Percentiles rank a stretch among this genome's conserved stretches.
phyloP scores from a whole-genome alignment of 2,329 filamentous ascomycete genomes.

The Gremmenia infestans region DNA sequence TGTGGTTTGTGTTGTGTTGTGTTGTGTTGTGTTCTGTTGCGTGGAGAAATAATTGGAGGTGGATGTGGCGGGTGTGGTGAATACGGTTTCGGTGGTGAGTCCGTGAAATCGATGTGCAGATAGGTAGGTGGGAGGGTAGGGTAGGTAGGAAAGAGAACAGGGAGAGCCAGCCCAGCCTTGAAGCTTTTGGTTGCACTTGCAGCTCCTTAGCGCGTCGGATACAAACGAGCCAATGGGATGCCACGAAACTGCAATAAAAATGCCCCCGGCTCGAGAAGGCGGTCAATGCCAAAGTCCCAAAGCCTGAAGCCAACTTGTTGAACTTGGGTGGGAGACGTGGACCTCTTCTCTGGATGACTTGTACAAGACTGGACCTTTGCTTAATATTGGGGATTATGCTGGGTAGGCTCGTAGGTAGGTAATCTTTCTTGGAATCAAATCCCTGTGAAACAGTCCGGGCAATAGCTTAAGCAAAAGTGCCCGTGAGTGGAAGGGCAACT shows the following conservation, averaged over 20 bases:
- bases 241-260: background rate
- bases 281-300: no score
- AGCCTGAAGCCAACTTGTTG: no score
- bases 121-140: background rate
- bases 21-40: background rate
- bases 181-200: background rate
- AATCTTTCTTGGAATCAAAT: no score
- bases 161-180: background rate
- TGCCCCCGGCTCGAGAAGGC: no score
- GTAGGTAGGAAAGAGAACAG: background rate
- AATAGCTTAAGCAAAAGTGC: background rate
- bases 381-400: no score
- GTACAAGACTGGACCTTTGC: no score
- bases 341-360: no score
- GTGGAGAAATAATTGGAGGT: background rate
- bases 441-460: background rate
- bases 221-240: slow-evolving; percentile 1
- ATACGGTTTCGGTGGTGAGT: background rate
- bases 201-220: background rate
- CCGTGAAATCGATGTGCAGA: background rate
- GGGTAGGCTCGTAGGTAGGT: background rate
- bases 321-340: no score
- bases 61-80: background rate
- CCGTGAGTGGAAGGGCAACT: background rate
- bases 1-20: background rate